Conservation (phyloP, 768 basidiomycete genomes). For the Boletus rex-veris region DNA sequence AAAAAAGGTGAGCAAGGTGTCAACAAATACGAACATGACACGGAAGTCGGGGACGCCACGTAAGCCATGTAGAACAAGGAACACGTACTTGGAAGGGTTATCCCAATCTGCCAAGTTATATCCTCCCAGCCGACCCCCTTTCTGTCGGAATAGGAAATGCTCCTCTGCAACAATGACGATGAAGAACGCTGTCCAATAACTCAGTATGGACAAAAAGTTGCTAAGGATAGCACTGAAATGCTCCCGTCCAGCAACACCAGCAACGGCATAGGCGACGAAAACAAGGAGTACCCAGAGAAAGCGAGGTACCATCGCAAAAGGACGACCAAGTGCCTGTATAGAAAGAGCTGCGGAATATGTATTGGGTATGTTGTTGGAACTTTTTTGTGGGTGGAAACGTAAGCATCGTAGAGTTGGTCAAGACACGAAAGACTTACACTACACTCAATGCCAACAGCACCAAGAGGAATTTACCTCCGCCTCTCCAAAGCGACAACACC, state of each 20-base stretch:
- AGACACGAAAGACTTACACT: slow-evolving; percentile 30
- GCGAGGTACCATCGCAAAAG: slow-evolving; percentile 42
- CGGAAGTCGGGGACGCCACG: too few relatives aligned
- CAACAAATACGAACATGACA: too few relatives aligned
- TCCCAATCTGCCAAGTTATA: slow-evolving; percentile 53
- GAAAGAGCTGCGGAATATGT: slow-evolving; percentile 48
- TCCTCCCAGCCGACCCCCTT: slow-evolving; percentile 41
- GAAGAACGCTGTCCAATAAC: slow-evolving; percentile 48
- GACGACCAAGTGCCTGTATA: slow-evolving; percentile 42
- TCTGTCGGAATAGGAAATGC: slow-evolving; percentile 44
- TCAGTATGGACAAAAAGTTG: slow-evolving; percentile 42
- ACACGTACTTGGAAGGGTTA: slow-evolving; percentile 32
- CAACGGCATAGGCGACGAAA: slow-evolving; percentile 38
- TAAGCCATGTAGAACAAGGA: neutral
- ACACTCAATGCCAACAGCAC: slow-evolving; percentile 43
- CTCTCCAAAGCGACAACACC: slow-evolving; percentile 43
- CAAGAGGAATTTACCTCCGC: slow-evolving; percentile 40
- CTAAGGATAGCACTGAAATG: slow-evolving; percentile 42
- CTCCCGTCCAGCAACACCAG: slow-evolving; percentile 41
- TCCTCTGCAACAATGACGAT: slow-evolving; percentile 44
- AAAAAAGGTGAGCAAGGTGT: too few relatives aligned
- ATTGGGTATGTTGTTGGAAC: slow-evolving; percentile 40
- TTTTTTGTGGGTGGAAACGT: slow-evolving; percentile 9
- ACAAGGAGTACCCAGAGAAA: slow-evolving; percentile 44
- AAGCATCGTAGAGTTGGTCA: neutral